Base-by-base conservation (phyloP, 1,284 basidiomycete genomes). In the Malassezia brasiliensis region DNA sequence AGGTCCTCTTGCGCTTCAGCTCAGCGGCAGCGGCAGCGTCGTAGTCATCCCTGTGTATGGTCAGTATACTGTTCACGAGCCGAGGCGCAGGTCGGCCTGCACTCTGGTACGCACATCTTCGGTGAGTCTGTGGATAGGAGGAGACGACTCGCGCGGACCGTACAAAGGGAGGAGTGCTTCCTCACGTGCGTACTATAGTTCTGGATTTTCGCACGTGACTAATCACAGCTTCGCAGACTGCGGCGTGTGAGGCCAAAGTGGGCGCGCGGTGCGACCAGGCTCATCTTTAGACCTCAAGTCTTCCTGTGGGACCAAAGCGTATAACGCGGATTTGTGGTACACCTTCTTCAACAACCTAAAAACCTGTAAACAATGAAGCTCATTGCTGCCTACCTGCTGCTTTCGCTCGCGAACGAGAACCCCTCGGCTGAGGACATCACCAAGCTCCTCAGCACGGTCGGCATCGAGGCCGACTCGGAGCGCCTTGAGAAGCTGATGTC, bases 351-450 rank as follows among this genome's bases (percentile, higher is more conserved):
- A 22, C 49, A 38, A 53, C 36, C 22, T 40, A 10, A 40, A 40
- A 40, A 40, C 38, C n/a, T 10, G 22, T 45, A 36, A 19, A 66
- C 56, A 60, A 72, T 74, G 73, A 72, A 72, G 68, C 60, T 65
- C 61, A 68, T 70, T 61, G 74, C 71, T 17, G 69, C 73, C 69
- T 98, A 96, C 82, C 84, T 99, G 67, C 88, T 99, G 77, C 89
- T 96, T 79, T 86, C 88, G 78, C 83, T 85, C 77, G 94, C 90
- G 70, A 94, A 94, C 64, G 96, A 96, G 78, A 84, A 82, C 65
- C 94, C 94, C 65, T 85, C 86, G 58, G 88, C 88, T 61, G 82
- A 77, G 52, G 93, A 96, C 78, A 82, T 99, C 80, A 91, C 85
- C 81, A 83, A 83, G 69, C 84, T 98, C 74, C 85, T 99, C 67